Evolutionary conservation across 192 early-diverging fungal genomes (phyloP).

Genomic region (Coemansia sp.): DNA sequence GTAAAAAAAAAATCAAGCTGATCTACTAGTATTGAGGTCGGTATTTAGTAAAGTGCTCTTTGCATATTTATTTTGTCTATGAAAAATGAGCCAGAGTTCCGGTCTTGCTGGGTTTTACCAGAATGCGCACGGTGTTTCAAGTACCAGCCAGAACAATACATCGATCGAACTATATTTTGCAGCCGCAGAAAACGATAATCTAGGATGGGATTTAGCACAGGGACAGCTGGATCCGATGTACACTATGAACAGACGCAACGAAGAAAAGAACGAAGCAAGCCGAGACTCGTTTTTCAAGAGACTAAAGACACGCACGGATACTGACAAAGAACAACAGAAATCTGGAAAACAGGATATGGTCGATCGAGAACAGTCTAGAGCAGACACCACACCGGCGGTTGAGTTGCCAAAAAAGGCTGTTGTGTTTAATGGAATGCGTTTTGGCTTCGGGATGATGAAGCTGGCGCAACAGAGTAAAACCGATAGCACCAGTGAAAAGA

Average conservation of each 20-base stretch:
- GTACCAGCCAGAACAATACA: not conserved
- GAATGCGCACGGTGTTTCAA: slow-evolving; percentile 25
- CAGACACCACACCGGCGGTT: not conserved
- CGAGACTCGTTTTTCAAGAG: slow-evolving; percentile 44
- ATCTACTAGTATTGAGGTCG: not conserved
- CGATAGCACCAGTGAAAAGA: slow-evolving; percentile 3
- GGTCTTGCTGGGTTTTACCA: slow-evolving; percentile 19
- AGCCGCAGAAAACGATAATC: slow-evolving; percentile 35
- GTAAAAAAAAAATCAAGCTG: not conserved
- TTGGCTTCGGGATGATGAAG: slow-evolving; percentile 41
- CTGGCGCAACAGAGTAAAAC: not conserved
- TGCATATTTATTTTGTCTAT: not conserved
- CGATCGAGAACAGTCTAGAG: not conserved
- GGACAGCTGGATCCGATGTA: slow-evolving; percentile 41
- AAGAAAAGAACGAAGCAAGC: slow-evolving; percentile 21
- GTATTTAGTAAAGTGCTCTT: no score
- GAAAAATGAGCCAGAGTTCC: not conserved
- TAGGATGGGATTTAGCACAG: slow-evolving; percentile 32
- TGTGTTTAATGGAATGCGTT: slow-evolving; percentile 15
- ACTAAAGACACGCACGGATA: slow-evolving; percentile 20
- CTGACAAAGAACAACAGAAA: not conserved
- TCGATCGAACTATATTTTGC: slow-evolving; percentile 15
- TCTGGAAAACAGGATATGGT: not conserved
- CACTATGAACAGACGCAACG: slow-evolving; percentile 36
- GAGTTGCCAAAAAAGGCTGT: not conserved